These are phyloP conservation scores for Samsoniella hepiali DNA, from an alignment of 2,329 filamentous ascomycete species.

Conservation along the genomic window DNA sequence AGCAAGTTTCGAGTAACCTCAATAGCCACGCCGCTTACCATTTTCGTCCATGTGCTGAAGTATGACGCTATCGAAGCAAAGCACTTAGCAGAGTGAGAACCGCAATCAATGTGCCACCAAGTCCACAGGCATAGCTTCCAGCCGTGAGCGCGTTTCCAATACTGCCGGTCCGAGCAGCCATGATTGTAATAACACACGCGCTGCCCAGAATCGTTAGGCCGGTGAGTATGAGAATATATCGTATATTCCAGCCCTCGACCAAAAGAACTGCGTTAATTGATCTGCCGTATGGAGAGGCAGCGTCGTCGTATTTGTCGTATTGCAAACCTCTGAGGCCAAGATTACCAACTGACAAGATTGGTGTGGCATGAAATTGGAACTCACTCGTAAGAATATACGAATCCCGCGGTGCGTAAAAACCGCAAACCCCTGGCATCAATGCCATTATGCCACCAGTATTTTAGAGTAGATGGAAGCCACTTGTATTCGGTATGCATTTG, in stretches of 20 bases:
- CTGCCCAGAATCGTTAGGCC: neutral
- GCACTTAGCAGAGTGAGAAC: constrained; percentile 2
- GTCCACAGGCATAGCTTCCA: constrained; percentile 6
- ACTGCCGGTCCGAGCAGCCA: neutral
- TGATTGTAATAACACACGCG: constrained; percentile 1
- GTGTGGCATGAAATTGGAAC: neutral
- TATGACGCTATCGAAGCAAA: neutral
- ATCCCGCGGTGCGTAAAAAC: constrained; percentile 4
- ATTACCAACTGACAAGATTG: neutral
- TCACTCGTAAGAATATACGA: constrained; percentile 5
- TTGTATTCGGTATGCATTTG: neutral
- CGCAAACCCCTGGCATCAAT: neutral
- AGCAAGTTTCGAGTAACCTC: neutral
- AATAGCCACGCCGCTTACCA: neutral
- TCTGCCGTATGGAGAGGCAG: neutral
- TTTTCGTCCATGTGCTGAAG: neutral
- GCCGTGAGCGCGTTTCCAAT: constrained; percentile 1
- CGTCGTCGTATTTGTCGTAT: neutral
- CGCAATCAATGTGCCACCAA: constrained; percentile 5
- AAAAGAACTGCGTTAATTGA: neutral
- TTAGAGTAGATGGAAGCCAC: constrained; percentile 6
- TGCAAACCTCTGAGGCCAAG: neutral
- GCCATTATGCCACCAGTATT: neutral
- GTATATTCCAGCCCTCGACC: constrained; percentile 1
- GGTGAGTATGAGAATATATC: constrained; percentile 4